phyloP scores from a whole-genome alignment of 805 yeast genomes.

The Zygotorulaspora florentina region DNA sequence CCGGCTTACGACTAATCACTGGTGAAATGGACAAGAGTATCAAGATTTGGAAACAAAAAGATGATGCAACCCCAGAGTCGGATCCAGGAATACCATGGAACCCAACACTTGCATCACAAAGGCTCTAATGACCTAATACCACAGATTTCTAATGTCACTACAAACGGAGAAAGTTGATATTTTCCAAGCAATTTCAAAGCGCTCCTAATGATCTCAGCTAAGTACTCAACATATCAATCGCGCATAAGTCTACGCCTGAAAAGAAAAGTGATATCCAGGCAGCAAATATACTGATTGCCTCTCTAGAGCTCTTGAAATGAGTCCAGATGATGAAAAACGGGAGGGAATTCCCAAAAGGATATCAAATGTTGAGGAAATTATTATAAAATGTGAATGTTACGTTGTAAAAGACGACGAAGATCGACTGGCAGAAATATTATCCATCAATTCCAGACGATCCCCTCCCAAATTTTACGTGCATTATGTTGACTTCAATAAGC shows the following conservation, averaged over 20 bases:
- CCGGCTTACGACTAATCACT: slow-evolving; percentile 76
- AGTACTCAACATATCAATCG: no score
- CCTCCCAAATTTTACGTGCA: slow-evolving; percentile 85
- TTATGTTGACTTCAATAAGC: slow-evolving; percentile 89
- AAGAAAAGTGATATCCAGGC: no score
- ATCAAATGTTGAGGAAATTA: slow-evolving; percentile 45
- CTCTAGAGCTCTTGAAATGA: slow-evolving; percentile 8
- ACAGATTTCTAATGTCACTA: no score
- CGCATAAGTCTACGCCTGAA: no score
- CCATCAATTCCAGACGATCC: slow-evolving; percentile 69
- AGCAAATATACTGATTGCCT: no score
- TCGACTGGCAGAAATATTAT: slow-evolving; percentile 80
- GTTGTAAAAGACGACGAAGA: slow-evolving; percentile 77
- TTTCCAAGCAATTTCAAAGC: no score
- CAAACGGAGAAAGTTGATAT: no score
- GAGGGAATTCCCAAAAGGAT: slow-evolving; percentile 29
- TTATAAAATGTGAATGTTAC: slow-evolving; percentile 76
- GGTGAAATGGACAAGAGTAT: slow-evolving; percentile 89
- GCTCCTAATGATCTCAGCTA: no score
- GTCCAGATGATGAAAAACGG: slow-evolving; percentile 24
- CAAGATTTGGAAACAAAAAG: slow-evolving; percentile 61
- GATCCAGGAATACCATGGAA: slow-evolving; percentile 34
- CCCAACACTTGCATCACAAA: slow-evolving; percentile 27
- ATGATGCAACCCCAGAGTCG: slow-evolving; percentile 29
- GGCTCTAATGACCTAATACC: no score